phyloP scores from a whole-genome alignment of 1,284 basidiomycete genomes.

The Ustilago tritici region DNA sequence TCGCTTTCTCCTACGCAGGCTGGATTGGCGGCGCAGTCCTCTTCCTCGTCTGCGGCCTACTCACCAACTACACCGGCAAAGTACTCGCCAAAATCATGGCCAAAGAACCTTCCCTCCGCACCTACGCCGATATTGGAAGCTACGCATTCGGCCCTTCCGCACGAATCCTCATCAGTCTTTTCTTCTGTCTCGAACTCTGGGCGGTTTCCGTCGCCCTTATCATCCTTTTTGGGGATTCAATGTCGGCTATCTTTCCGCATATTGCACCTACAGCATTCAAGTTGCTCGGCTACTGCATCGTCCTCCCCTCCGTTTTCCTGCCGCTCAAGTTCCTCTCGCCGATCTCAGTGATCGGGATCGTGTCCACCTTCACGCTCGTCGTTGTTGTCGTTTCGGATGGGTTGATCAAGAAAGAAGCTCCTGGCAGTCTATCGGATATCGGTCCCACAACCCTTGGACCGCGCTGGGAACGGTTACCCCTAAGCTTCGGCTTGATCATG shows the following conservation, averaged over 20 bases:
- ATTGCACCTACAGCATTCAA: slow-evolving; percentile 57
- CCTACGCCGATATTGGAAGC: slow-evolving; percentile 67
- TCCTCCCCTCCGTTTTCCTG: slow-evolving; percentile 63
- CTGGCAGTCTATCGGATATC: slow-evolving; percentile 84
- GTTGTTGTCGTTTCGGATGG: slow-evolving; percentile 87
- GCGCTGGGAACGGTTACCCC: slow-evolving; percentile 73
- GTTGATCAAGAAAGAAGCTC: slow-evolving; percentile 79
- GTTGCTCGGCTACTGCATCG: slow-evolving; percentile 55
- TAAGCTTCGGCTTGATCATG: slow-evolving; percentile 89
- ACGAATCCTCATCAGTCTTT: slow-evolving; percentile 58
- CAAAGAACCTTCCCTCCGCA: slow-evolving; percentile 60
- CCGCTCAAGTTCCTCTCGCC: slow-evolving; percentile 63
- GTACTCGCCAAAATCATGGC: slow-evolving; percentile 66
- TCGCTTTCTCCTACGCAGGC: slow-evolving; percentile 64
- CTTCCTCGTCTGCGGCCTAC: slow-evolving; percentile 61
- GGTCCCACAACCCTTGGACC: slow-evolving; percentile 78
- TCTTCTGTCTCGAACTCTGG: slow-evolving; percentile 68
- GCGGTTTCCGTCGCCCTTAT: slow-evolving; percentile 65
- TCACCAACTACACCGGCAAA: slow-evolving; percentile 68
- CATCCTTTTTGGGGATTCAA: slow-evolving; percentile 65
- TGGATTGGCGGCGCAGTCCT: slow-evolving; percentile 59
- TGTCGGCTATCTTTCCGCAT: slow-evolving; percentile 50
- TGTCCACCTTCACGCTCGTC: slow-evolving; percentile 76
- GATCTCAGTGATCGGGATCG: slow-evolving; percentile 65
- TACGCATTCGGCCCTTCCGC: slow-evolving; percentile 65